Evolutionary conservation across 1,284 basidiomycete species (phyloP), one percentile per base, ranked within the genome.

Genomic region (Hypsizygus ulmarius): DNA sequence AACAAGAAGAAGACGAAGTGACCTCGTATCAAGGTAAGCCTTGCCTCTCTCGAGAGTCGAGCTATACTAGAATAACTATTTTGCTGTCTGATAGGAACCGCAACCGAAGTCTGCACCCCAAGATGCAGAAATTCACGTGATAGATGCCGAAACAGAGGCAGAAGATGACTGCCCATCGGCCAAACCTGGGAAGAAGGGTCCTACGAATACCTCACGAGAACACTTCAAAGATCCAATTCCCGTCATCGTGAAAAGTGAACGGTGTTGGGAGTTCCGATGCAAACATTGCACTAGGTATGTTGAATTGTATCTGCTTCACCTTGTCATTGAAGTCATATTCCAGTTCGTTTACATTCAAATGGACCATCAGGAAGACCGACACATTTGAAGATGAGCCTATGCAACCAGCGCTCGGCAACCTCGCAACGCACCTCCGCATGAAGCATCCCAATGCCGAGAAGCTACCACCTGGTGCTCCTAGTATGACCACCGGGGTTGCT

Each of bases 261-360:
- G 16, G 19, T 16, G 41, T 18, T 43, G 41, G 41, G 28, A 29
- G 29, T 33, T 43, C 16, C 29, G 33, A 34, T 43, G 41, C 19
- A 43, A 43, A 16, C 41, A 43, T 33, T 43, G 41, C 32, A 16
- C 41, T 18, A 32, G 9, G 41, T 43, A n/a, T 30, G 40, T 32
- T n/a, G 5, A 12, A 5, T 36, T 14, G 7, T n/a, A 12, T 36
- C 18, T 5, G n/a, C 12, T 36, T 36, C 34, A 12, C 6, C 34
- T 36, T 16, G n/a, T 36, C n/a, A n/a, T n/a, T n/a, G n/a, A n/a
- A n/a, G n/a, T n/a, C n/a, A 25, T 39, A n/a, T 39, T 19, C 27
- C 21, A 39, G 30, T 16, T 43, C 41, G 12, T 33, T 33, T 33
- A 33, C 41, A n/a, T 43, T 43, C 29, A 15, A 21, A 21, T 9